A percentile compares a stretch with the other conserved stretches of the same genome.
Conservation (phyloP, 176 grass and related monocot species). For the Raddia guianensis region DNA sequence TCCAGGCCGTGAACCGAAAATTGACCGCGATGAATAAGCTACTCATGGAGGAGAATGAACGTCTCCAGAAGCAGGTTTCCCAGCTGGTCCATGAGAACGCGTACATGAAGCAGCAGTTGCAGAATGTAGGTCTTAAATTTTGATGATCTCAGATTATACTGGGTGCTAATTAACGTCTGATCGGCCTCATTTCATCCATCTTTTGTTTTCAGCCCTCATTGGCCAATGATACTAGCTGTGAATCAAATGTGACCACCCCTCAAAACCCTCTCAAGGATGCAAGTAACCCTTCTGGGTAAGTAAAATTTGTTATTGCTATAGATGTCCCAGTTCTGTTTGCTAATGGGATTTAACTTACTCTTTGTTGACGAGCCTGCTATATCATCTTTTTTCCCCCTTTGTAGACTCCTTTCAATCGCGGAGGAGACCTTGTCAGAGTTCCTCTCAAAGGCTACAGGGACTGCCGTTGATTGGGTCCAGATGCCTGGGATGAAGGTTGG, state of each 20-base stretch:
- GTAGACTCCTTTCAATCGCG: slow-evolving; percentile 81
- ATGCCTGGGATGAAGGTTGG: slow-evolving; percentile 99
- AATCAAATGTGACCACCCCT: slow-evolving; percentile 81
- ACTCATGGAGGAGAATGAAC: slow-evolving; percentile 97
- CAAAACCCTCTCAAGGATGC: slow-evolving; percentile 78
- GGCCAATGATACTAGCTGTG: slow-evolving; percentile 83
- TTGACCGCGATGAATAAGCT: slow-evolving; percentile 97
- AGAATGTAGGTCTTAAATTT: slow-evolving; percentile 58
- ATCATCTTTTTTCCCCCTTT: neutral
- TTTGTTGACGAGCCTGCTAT: slow-evolving; percentile 4
- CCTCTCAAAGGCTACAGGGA: slow-evolving; percentile 99
- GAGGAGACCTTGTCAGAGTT: slow-evolving; percentile 99
- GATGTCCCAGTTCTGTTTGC: neutral
- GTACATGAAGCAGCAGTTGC: slow-evolving; percentile 88
- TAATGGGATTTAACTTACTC: neutral
- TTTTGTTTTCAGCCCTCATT: slow-evolving; percentile 56
- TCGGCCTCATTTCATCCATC: neutral
- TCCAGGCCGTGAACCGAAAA: slow-evolving; percentile 96
- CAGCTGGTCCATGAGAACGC: slow-evolving; percentile 92
- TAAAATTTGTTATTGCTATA: neutral
- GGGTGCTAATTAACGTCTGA: neutral
- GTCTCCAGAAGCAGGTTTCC: slow-evolving; percentile 95
- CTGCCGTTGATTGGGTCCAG: slow-evolving; percentile 99
- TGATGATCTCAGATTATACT: neutral
- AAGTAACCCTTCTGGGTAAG: slow-evolving; percentile 95